Percentiles rank a stretch among this genome's conserved stretches.
These are phyloP conservation scores for Mycena galericulata DNA, from an alignment of 768 basidiomycete genomes.

Conservation along the genomic window DNA sequence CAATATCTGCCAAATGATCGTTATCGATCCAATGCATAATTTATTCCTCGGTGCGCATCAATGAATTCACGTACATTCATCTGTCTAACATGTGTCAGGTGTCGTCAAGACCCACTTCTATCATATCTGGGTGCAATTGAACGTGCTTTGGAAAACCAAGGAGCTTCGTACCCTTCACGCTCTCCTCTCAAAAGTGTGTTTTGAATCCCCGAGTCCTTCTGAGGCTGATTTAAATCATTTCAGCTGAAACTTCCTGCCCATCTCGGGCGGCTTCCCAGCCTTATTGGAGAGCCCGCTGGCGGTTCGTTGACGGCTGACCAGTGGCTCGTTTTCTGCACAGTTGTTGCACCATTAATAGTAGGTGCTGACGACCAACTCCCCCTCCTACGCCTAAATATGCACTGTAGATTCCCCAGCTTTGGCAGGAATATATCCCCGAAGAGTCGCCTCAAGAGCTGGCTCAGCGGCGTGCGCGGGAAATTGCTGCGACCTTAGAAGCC, in stretches of 20 bases:
- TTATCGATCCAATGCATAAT: constrained; percentile 50
- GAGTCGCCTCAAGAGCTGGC: neutral
- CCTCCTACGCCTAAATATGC: neutral
- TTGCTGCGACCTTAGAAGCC: neutral
- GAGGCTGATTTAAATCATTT: neutral
- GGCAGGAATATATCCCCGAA: constrained; percentile 33
- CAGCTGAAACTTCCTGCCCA: constrained; percentile 21
- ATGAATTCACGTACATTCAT: neutral
- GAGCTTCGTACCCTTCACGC: constrained; percentile 26
- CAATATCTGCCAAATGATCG: constrained; percentile 39
- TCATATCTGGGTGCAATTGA: constrained; percentile 37
- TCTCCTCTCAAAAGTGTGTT: neutral
- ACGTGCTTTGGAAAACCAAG: constrained; percentile 31
- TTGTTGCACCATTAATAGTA: constrained; percentile 46
- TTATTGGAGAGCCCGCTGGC: constrained; percentile 47
- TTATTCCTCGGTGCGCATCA: constrained; percentile 37
- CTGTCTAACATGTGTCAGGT: constrained; percentile 1
- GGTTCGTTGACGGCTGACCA: constrained; percentile 51
- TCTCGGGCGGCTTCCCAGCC: constrained; percentile 33
- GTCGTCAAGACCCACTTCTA: constrained; percentile 37
- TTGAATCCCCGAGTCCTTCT: neutral
- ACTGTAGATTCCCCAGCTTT: constrained; percentile 41
- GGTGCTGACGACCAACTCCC: no score
- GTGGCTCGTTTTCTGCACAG: constrained; percentile 44
- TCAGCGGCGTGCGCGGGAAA: neutral